phyloP scores from a whole-genome alignment of 2,329 filamentous ascomycete genomes.

The Chaetomium globosum region DNA sequence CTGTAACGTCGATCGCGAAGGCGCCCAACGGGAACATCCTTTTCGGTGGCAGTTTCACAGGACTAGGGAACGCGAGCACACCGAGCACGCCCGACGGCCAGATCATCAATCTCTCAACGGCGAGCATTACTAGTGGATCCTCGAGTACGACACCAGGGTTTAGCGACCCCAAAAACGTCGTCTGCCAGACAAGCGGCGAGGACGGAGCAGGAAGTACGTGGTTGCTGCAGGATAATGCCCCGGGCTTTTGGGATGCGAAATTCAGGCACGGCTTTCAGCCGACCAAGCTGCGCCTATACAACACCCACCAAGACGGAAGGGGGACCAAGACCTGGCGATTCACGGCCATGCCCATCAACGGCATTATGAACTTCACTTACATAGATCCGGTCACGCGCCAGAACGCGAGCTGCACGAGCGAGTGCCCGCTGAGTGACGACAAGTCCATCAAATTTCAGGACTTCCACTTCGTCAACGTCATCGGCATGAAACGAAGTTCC shows the following conservation, averaged over 20 bases:
- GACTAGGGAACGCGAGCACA: constrained; percentile 76
- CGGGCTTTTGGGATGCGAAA: constrained; percentile 80
- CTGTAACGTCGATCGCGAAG: constrained; percentile 82
- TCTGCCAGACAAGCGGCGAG: constrained; percentile 73
- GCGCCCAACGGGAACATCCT: constrained; percentile 80
- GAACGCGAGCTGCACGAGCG: constrained; percentile 72
- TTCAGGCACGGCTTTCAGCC: constrained; percentile 86
- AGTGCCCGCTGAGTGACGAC: constrained; percentile 80
- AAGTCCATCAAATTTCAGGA: constrained; percentile 73
- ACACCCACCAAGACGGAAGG: constrained; percentile 79
- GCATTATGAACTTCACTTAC: constrained; percentile 96
- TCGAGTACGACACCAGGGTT: constrained; percentile 66
- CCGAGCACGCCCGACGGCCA: constrained; percentile 71
- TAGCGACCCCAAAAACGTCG: constrained; percentile 74
- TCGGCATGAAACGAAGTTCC: constrained; percentile 87
- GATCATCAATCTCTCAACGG: constrained; percentile 80
- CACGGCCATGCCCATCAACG: constrained; percentile 79
- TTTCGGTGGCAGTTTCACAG: constrained; percentile 88
- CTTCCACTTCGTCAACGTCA: constrained; percentile 83
- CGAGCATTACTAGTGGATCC: constrained; percentile 69
- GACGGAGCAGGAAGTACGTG: constrained; percentile 77
- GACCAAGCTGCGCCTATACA: constrained; percentile 83
- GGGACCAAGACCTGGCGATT: constrained; percentile 89
- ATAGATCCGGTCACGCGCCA: constrained; percentile 71
- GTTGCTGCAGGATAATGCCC: constrained; percentile 72